A percentile compares a stretch with the other conserved stretches of the same genome.
Evolutionary conservation across 228 moss, liverwort and hornwort genomes (phyloP).

Genomic region (Sphagnum fallax): DNA sequence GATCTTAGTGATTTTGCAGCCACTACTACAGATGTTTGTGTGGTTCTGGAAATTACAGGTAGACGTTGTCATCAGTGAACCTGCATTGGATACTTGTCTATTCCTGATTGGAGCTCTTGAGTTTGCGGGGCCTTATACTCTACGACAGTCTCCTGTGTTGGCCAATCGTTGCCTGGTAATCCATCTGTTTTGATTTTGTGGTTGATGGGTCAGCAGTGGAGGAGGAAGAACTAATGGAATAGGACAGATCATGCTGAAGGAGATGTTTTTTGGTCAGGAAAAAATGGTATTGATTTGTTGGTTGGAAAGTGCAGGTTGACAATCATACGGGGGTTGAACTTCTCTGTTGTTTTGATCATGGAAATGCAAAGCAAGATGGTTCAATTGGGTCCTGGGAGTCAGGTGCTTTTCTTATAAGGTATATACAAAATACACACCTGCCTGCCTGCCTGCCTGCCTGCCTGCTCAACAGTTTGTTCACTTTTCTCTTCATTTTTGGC

Average conservation of each 20-base stretch:
- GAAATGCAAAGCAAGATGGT: slow-evolving; percentile 59
- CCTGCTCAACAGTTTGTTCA: neutral
- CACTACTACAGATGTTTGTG: neutral
- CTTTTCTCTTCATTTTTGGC: neutral
- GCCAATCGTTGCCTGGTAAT: slow-evolving; percentile 89
- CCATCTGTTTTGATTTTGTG: neutral
- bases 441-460: no score
- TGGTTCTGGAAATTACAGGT: slow-evolving; percentile 38
- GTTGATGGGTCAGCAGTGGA: neutral
- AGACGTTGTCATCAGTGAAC: slow-evolving; percentile 79
- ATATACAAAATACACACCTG: neutral
- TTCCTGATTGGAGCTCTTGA: slow-evolving; percentile 91
- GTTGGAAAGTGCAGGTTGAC: slow-evolving; percentile 46
- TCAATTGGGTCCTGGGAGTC: slow-evolving; percentile 65
- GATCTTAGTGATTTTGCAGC: neutral
- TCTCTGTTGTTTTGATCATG: slow-evolving; percentile 85
- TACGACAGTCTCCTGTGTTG: slow-evolving; percentile 75
- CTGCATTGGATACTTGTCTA: slow-evolving; percentile 82
- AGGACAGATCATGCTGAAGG: no score
- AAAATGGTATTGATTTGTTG: no score
- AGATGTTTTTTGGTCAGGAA: no score
- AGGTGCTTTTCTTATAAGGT: slow-evolving; percentile 90
- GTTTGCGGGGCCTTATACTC: slow-evolving; percentile 84
- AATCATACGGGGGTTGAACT: slow-evolving; percentile 81
- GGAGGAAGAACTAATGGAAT: no score